Conservation (phyloP, 345 rosid genomes). For the Hypericum androsaemum region DNA sequence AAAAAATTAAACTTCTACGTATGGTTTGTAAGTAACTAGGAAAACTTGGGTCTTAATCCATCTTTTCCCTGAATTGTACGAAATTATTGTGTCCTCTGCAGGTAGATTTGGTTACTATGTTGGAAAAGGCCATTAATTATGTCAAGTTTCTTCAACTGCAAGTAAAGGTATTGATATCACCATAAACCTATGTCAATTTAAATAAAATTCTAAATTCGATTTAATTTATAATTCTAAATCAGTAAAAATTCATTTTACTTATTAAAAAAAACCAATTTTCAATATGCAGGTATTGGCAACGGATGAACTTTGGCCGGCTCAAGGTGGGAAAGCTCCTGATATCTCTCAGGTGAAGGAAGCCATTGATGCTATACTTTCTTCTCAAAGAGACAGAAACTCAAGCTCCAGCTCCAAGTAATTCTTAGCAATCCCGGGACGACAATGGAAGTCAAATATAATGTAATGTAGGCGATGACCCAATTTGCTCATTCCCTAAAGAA, state of each 20-base stretch:
- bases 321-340: conserved; percentile 90
- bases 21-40: neutral
- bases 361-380: conserved; percentile 86
- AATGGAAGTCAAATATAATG: too few species aligned
- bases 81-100: conserved; percentile 11
- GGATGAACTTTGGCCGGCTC: conserved; percentile 95
- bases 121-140: conserved; percentile 83
- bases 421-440: too few species aligned
- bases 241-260: neutral
- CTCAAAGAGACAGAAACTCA: conserved; percentile 56
- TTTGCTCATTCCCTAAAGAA: too few species aligned
- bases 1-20: too few species aligned
- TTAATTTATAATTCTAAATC: too few species aligned
- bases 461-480: too few species aligned
- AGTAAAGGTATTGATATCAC: conserved; percentile 51
- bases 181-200: neutral
- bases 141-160: conserved; percentile 94
- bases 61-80: neutral
- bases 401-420: conserved; percentile 22
- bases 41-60: neutral
- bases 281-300: conserved; percentile 65
- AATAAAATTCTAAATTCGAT: too few species aligned
- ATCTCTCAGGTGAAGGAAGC: conserved; percentile 91
- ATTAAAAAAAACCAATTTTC: neutral
- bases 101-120: conserved; percentile 95